Conservation (phyloP, 306 rosid genomes). For the Vicia sativa region DNA sequence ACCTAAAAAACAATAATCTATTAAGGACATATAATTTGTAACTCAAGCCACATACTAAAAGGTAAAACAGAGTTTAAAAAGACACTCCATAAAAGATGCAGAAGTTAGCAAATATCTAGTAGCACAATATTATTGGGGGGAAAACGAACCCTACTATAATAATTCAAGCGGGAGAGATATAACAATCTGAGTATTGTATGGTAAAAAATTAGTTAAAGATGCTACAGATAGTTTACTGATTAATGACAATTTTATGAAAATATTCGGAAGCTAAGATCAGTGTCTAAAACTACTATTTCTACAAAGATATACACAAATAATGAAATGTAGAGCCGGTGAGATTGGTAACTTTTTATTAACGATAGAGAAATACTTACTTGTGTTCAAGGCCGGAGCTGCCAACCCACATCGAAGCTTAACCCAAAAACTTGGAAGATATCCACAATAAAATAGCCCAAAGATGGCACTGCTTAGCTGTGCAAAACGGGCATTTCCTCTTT, state of each 20-base stretch:
- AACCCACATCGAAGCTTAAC: conserved; percentile 97
- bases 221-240: background rate
- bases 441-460: conserved; percentile 92
- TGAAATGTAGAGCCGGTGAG: background rate
- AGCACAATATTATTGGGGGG: background rate
- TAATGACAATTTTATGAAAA: conserved; percentile 25
- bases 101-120: conserved; percentile 18
- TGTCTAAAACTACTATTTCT: background rate
- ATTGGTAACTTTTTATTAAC: background rate
- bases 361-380: conserved; percentile 51
- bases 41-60: conserved; percentile 20
- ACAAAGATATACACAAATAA: conserved; percentile 9
- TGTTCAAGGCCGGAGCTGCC: conserved; percentile 87
- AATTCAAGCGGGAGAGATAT: too few species aligned
- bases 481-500: conserved; percentile 92
- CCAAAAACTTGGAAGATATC: conserved; percentile 99
- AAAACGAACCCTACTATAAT: background rate
- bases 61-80: background rate
- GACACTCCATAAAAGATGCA: conserved; percentile 20
- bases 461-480: conserved; percentile 93
- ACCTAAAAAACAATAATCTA: conserved; percentile 45
- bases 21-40: conserved; percentile 26
- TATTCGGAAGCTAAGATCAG: background rate
- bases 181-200: too few species aligned
- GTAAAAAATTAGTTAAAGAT: too few species aligned